These are phyloP conservation scores for Inga oerstediana DNA, from an alignment of 306 rosid genomes.

Conservation along the genomic window DNA sequence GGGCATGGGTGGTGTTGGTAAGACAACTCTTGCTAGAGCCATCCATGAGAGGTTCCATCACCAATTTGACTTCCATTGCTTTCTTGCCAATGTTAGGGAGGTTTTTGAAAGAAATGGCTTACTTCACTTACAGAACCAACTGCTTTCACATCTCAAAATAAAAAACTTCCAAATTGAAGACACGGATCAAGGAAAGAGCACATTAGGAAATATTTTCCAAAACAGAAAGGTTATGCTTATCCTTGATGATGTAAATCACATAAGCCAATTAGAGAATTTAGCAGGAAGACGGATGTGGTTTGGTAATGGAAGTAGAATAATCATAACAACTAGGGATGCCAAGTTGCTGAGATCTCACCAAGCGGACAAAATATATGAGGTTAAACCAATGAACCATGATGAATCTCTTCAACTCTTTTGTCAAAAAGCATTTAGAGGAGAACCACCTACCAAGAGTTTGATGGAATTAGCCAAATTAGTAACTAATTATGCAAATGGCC, in stretches of 20 bases:
- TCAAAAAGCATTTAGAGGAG: background rate
- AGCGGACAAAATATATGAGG: background rate
- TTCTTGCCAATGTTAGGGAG: background rate
- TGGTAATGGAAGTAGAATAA: background rate
- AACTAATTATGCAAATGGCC: background rate
- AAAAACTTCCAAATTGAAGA: background rate
- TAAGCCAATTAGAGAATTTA: background rate
- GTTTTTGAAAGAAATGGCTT: background rate
- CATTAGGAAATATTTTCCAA: background rate
- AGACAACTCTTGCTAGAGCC: background rate
- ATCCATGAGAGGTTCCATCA: background rate
- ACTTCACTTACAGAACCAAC: background rate
- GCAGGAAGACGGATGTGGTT: background rate
- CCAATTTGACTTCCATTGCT: background rate
- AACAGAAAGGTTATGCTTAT: background rate
- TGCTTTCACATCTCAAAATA: background rate
- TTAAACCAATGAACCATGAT: background rate
- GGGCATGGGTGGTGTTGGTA: background rate
- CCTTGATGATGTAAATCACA: background rate
- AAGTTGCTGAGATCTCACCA: background rate
- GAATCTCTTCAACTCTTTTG: background rate
- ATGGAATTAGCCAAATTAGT: background rate
- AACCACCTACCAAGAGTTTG: background rate
- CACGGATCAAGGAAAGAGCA: background rate
- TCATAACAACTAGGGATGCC: background rate